A percentile compares a stretch with the other conserved stretches of the same genome.
These are phyloP conservation scores for Trametes maxima DNA, from an alignment of 768 basidiomycete genomes.

Conservation along the genomic window DNA sequence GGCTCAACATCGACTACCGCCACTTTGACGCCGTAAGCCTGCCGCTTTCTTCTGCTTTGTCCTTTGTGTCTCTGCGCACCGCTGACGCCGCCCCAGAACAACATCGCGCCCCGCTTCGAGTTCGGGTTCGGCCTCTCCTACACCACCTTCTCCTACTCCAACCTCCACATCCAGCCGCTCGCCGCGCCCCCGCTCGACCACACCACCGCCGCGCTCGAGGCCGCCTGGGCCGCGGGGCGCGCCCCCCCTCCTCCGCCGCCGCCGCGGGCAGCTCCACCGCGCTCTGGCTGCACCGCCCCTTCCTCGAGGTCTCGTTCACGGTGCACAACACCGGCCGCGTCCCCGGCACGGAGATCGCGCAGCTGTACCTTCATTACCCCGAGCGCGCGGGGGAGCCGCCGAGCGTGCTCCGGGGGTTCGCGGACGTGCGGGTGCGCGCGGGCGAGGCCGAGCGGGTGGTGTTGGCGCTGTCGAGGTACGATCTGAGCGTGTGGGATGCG, in stretches of 20 bases:
- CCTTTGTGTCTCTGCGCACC: background rate
- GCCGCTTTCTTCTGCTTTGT: background rate
- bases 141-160: conserved; percentile 74
- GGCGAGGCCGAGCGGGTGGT: conserved; percentile 50
- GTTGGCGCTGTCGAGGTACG: conserved; percentile 66
- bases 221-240: conserved; percentile 62
- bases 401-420: conserved; percentile 67
- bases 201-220: conserved; percentile 41
- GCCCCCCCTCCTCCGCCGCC: conserved; percentile 54
- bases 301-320: conserved; percentile 61
- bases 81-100: conserved; percentile 41
- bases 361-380: conserved; percentile 75
- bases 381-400: conserved; percentile 63
- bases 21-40: conserved; percentile 39
- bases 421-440: conserved; percentile 51
- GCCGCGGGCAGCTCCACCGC: conserved; percentile 63
- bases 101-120: conserved; percentile 79
- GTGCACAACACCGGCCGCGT: conserved; percentile 65
- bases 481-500: conserved; percentile 78
- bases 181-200: conserved; percentile 35
- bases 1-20: conserved; percentile 40
- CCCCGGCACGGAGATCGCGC: conserved; percentile 65
- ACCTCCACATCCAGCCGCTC: conserved; percentile 52
- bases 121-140: conserved; percentile 93
- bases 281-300: conserved; percentile 71